Base-by-base conservation (phyloP, 2,329 filamentous ascomycete genomes). In the Cladophialophora yegresii region DNA sequence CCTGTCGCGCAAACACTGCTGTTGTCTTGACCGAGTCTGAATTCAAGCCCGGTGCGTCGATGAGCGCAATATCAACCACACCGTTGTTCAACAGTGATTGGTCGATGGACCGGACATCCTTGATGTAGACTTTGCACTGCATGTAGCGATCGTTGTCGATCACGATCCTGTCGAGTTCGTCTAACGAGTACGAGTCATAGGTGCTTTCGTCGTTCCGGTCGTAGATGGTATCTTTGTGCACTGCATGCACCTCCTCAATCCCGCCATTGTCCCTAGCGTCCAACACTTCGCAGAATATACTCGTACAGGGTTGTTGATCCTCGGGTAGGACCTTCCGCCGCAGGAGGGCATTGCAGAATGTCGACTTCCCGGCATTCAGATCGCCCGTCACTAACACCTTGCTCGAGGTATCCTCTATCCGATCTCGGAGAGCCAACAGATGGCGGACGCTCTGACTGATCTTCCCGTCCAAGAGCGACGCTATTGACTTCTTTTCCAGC, bases 321-420 rank as follows among this genome's bases (percentile, higher is more conserved):
- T 98, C 95, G 0, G 95, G 95, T 3, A 99, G 79, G 30, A 99
- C 86, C 77, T 98, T 98, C 67, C 93, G 87, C 66, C 95, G 89
- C 47, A 99, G 79, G 1, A 99, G 81, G n/a, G 95, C 95, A 77
- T 99, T 99, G 80, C 95, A 99, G 73, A 99, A 99, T 0, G 95
- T 99, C 3, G 95, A 99, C 75, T 99, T 99, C 74, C 95, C 95
- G 8, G 95, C 93, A 74, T 99, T 99, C 60, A 99, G 79, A 75
- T 99, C 95, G 73, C 95, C 95, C 0, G 95, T 99, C 20, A 99
- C 88, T 63, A 99, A 80, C 1, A 99, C 95, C 77, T 99, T 99
- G 78, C 93, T 98, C 4, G 93, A 91, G 0, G 92, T 98, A 77
- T 99, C 95, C 75, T 98, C 95, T 67, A 99, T 99, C 59, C 95